Evolutionary conservation across 2,329 filamentous ascomycete species (phyloP), one percentile per base, ranked within the genome.

Genomic region (Myriosclerotinia scirpicola): DNA sequence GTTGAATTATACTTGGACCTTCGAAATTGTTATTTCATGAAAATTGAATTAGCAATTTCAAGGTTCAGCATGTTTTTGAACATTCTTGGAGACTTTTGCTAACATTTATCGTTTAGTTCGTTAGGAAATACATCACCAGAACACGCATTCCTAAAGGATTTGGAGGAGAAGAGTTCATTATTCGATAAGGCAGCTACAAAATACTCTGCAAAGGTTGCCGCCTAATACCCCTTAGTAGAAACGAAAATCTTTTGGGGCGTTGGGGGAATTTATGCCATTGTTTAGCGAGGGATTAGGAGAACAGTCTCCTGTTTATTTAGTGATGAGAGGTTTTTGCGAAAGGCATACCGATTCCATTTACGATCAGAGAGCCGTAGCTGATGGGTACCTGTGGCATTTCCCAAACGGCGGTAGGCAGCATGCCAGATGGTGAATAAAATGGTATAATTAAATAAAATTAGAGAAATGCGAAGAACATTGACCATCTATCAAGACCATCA

Each of bases 151-250:
- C 78, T 97, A 67, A 77, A 79, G 52, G 93, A 97, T 73, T 80
- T 96, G 73, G 84, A 87, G 74, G 91, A 92, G 79, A 98, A 97
- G 88, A 92, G 87, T 77, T 85, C 83, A n/a, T 80, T 93, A 67
- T 98, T 98, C 76, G 92, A 96, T 78, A 88, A 88, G 74, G 93
- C 93, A 15, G 91, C 91, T 26, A 83, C 86, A 36, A 98, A 96
- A 80, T 98, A 95, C 79, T 89, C 87, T 71, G 85, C 93, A 44
- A 97, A 94, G 82, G 92, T 92, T 54, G 67, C 71, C 36, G 26
- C 56, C 7, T 69, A 71, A 73, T 71, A 54, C 6, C 20, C 22
- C 22, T 34, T 42, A 12, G n/a, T 5, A 52, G 44, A 44, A 40
- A 26, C 26, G 22, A 42, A 61, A 61, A 61, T 61, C 7, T 40